Evolutionary conservation across 2,329 filamentous ascomycete species (phyloP).

Genomic region (Lecanosticta acicola): DNA sequence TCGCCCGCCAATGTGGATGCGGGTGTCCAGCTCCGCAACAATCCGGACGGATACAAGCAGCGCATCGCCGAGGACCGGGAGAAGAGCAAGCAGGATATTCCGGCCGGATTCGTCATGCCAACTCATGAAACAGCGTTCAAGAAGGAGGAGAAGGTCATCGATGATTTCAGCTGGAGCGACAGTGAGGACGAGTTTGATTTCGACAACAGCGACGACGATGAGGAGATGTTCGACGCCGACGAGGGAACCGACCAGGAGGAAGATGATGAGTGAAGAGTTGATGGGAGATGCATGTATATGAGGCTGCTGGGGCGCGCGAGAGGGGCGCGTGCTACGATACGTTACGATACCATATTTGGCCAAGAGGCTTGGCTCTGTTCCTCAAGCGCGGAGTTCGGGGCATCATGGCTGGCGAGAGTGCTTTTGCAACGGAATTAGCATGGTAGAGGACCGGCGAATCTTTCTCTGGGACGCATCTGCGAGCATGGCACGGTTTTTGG

Average conservation of each 20-base stretch:
- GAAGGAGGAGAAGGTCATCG: conserved; percentile 52
- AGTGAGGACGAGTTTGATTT: conserved; percentile 61
- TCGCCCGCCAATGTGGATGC: conserved; percentile 95
- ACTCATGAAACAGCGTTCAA: conserved; percentile 58
- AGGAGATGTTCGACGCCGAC: conserved; percentile 52
- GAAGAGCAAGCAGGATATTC: conserved; percentile 71
- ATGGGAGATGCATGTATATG: too few relatives aligned
- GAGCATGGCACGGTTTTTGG: background rate
- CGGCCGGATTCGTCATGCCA: conserved; percentile 74
- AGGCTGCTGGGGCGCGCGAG: too few relatives aligned
- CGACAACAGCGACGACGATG: conserved; percentile 61
- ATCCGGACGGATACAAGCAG: conserved; percentile 62
- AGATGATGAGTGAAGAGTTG: conserved; percentile 44
- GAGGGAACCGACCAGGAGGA: conserved; percentile 55
- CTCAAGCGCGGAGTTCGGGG: conserved; percentile 26
- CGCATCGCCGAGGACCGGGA: conserved; percentile 66
- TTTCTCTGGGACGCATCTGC: background rate
- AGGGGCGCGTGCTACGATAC: too few relatives aligned
- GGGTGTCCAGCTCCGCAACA: conserved; percentile 74
- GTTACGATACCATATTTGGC: conserved; percentile 5
- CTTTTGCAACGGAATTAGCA: background rate
- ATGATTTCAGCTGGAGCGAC: conserved; percentile 66
- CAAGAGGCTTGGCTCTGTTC: conserved; percentile 11
- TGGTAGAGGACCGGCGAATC: background rate
- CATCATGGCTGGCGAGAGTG: background rate